Evolutionary conservation across 1,139 yeast genomes (phyloP), one percentile per base, ranked within the genome.

Genomic region (Saccharomyces hybrid): DNA sequence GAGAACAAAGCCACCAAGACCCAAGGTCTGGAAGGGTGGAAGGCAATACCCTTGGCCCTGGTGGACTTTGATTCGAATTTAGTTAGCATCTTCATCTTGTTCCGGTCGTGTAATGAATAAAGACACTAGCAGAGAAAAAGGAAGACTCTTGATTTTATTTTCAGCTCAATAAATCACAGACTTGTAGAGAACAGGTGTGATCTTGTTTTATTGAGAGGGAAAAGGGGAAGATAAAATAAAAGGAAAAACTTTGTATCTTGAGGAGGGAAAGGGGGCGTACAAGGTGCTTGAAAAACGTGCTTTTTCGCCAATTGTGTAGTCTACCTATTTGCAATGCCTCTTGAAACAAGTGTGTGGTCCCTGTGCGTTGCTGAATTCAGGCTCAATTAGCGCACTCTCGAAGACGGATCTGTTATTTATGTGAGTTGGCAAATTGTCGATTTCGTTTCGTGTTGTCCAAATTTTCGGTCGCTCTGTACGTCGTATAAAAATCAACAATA

Each of bases 61-160:
- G 98, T 89, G 63, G 98, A 91, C 81, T 95, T 95, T 68, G 98
- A 90, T 77, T 95, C 99, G 75, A 95, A 95, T 85, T 83, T 90
- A 55, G 97, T 90, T 71, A 90, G 82, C 96, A 90, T 87, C 88
- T 90, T 90, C 97, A 90, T 90, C 72, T 71, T 82, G 26, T 20
- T 28, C 34, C 48, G 28, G 47, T 54, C 30, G 50, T 42, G 34
- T 27, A 7, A 38, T 38, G 25, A 26, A 44, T n/a, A 44, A 30
- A 50, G 42, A 44, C 49, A 47, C 42, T 30, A 50, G 23, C 16
- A 25, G 32, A 30, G 23, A 30, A 27, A 27, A 8, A 20, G 23
- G 4, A 20, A 20, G 23, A 7, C 11, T 20, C 23, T 20, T 20
- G 4, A 38, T 16, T 4, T 11, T 16, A 4, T 9, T 38, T 32